Percentiles rank a stretch among this genome's conserved stretches.
phyloP scores from a whole-genome alignment of 768 basidiomycete genomes.

The Suillus variegatus region DNA sequence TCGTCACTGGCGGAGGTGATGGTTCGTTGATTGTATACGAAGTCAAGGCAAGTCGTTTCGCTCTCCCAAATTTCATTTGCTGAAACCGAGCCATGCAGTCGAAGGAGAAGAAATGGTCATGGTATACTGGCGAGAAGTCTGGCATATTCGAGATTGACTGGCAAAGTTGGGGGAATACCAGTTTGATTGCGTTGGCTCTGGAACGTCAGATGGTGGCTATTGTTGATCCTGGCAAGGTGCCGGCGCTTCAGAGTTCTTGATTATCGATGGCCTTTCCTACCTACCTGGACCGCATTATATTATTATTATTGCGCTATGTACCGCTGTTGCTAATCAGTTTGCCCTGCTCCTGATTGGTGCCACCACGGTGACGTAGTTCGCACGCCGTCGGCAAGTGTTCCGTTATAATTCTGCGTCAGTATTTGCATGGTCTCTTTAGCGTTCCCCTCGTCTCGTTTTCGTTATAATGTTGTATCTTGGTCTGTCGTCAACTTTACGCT shows the following conservation, averaged over 20 bases:
- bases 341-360: not conserved
- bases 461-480: constrained; percentile 20
- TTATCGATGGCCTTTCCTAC: not conserved
- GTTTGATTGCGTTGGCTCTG: constrained; percentile 69
- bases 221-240: constrained; percentile 58
- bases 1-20: constrained; percentile 81
- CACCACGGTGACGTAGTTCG: not conserved
- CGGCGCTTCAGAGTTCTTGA: constrained; percentile 18
- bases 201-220: constrained; percentile 70
- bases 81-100: constrained; percentile 35
- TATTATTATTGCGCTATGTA: constrained; percentile 10
- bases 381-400: constrained; percentile 1
- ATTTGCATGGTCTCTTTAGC: no score
- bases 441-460: not conserved
- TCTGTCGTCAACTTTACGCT: constrained; percentile 13
- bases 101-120: constrained; percentile 57
- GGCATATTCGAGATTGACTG: constrained; percentile 80
- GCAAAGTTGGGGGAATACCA: constrained; percentile 54
- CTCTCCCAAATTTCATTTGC: not conserved
- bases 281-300: constrained; percentile 1
- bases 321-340: not conserved
- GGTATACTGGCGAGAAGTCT: constrained; percentile 62
- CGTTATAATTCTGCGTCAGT: not conserved
- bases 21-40: constrained; percentile 75
- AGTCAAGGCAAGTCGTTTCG: constrained; percentile 49